Percentiles rank a stretch among this genome's conserved stretches.
Evolutionary conservation across 148 eudicot genomes (phyloP).

Genomic region (Drosera capensis): DNA sequence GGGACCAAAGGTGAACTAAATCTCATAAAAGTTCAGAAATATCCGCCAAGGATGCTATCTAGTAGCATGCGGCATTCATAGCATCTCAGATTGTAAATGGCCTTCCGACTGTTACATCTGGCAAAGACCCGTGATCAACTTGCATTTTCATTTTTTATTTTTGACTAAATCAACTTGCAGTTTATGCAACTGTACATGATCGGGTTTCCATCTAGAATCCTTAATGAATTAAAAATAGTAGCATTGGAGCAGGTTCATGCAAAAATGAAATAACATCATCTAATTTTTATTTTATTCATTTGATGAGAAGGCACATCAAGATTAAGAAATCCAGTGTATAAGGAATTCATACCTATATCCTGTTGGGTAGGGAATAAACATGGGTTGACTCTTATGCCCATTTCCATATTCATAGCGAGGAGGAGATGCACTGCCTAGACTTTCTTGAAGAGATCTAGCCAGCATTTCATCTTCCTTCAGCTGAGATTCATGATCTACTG

Average conservation of each 20-base stretch:
- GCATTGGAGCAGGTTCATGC: no score
- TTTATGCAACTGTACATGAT: no score
- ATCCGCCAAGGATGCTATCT: background rate
- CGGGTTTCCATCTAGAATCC: no score
- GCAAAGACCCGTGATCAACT: no score
- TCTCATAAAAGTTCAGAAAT: background rate
- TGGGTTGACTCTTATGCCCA: slow-evolving; percentile 32
- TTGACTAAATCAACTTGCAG: no score
- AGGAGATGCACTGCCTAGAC: slow-evolving; percentile 42
- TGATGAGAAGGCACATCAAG: no score
- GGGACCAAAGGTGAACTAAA: no score
- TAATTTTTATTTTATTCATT: no score
- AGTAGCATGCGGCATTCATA: background rate
- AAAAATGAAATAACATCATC: background rate
- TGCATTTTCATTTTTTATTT: no score
- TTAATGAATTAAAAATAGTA: no score
- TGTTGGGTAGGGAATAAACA: slow-evolving; percentile 37
- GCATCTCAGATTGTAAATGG: no score
- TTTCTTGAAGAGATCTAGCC: slow-evolving; percentile 67
- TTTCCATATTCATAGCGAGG: slow-evolving; percentile 19
- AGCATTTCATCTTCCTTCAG: slow-evolving; percentile 64
- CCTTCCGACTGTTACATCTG: no score
- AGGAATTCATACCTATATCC: slow-evolving; percentile 40
- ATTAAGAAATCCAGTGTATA: background rate
- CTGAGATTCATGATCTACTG: slow-evolving; percentile 35